Percentiles rank a stretch among this genome's conserved stretches.
These are phyloP conservation scores for Protomyces macrosporus DNA, from an alignment of 1,139 yeast genomes.

Conservation along the genomic window DNA sequence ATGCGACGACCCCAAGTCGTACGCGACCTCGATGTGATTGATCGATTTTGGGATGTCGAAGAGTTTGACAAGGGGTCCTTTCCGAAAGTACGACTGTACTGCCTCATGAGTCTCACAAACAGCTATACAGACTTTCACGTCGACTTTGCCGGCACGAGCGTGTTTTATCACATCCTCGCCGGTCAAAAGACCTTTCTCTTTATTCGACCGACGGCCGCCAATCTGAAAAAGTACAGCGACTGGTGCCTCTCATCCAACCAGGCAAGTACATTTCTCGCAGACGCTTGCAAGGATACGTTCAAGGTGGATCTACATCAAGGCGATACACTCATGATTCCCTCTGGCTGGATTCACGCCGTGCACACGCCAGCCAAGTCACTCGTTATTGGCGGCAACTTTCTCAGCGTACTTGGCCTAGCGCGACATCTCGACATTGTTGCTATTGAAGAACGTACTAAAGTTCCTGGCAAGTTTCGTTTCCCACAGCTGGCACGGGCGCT, in stretches of 20 bases:
- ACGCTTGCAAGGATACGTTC: slow-evolving; percentile 48
- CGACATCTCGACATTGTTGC: slow-evolving; percentile 58
- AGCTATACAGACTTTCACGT: slow-evolving; percentile 86
- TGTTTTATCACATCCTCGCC: slow-evolving; percentile 70
- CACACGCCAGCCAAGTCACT: slow-evolving; percentile 75
- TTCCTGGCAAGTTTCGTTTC: slow-evolving; percentile 69
- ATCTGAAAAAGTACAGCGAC: slow-evolving; percentile 54
- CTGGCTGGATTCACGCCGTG: slow-evolving; percentile 93
- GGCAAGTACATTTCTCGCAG: slow-evolving; percentile 62
- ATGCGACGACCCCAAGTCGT: slow-evolving; percentile 65
- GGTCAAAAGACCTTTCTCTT: slow-evolving; percentile 72
- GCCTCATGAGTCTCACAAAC: slow-evolving; percentile 76
- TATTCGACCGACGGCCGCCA: slow-evolving; percentile 67
- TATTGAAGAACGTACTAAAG: slow-evolving; percentile 63
- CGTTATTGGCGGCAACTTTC: slow-evolving; percentile 81
- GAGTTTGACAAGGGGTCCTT: slow-evolving; percentile 36
- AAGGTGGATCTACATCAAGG: slow-evolving; percentile 62
- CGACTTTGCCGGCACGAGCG: slow-evolving; percentile 90
- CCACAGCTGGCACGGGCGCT: slow-evolving; percentile 69
- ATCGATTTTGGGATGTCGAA: slow-evolving; percentile 54
- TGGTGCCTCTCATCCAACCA: slow-evolving; percentile 73
- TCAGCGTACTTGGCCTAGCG: slow-evolving; percentile 58
- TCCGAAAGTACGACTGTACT: slow-evolving; percentile 54
- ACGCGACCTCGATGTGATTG: slow-evolving; percentile 61
- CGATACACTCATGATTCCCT: slow-evolving; percentile 75